Evolutionary conservation across 2,329 filamentous ascomycete species (phyloP).

Genomic region (Thermothelomyces thermophilus): DNA sequence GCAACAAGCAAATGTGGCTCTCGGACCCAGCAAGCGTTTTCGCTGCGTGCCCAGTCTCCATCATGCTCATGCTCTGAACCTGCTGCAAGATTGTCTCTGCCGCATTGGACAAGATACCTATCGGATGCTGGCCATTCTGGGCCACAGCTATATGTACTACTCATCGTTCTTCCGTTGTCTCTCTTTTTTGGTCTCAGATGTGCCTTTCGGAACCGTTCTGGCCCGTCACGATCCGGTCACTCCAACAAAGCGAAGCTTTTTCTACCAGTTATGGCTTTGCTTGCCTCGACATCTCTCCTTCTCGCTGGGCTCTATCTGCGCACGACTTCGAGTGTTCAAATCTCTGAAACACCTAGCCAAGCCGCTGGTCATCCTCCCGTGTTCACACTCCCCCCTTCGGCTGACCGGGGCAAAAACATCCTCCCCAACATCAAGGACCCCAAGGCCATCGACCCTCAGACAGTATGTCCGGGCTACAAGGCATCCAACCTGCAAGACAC

Average conservation of each 20-base stretch:
- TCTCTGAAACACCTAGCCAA: not conserved
- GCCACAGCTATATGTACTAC: not conserved
- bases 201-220: not conserved
- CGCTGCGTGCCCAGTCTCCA: not conserved
- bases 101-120: not conserved
- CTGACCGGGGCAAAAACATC: slow-evolving; percentile 39
- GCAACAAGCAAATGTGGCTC: not conserved
- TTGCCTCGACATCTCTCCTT: slow-evolving; percentile 1
- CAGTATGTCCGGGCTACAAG: slow-evolving; percentile 61
- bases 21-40: not conserved
- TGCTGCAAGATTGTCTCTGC: not conserved
- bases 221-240: not conserved
- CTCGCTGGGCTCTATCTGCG: slow-evolving; percentile 7
- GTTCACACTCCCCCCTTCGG: slow-evolving; percentile 43
- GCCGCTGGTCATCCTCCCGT: slow-evolving; percentile 7
- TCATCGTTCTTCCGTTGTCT: not conserved
- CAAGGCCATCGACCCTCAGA: slow-evolving; percentile 55
- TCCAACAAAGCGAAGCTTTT: not conserved
- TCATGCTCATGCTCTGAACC: not conserved
- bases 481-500: slow-evolving; percentile 53
- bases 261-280: slow-evolving; percentile 1
- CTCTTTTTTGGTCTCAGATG: not conserved
- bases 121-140: not conserved
- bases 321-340: not conserved
- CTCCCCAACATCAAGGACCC: slow-evolving; percentile 61